Evolutionary conservation across 2,329 filamentous ascomycete species (phyloP).

Genomic region (Cryphonectria parasitica): DNA sequence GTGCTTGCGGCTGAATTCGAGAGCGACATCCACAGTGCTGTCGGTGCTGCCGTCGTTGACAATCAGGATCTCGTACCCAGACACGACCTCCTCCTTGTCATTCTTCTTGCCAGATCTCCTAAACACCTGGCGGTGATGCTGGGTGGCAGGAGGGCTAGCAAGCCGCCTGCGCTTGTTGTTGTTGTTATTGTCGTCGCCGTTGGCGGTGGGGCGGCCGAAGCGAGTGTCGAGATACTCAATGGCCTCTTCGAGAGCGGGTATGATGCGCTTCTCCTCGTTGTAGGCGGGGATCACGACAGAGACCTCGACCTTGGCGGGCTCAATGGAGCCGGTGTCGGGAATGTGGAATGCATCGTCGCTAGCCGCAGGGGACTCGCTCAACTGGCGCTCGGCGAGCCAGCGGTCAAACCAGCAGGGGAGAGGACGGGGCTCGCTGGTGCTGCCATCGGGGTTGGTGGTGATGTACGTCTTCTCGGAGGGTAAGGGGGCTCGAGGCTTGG

Average conservation of each 20-base stretch:
- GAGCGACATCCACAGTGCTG: constrained; percentile 75
- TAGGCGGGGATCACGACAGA: constrained; percentile 93
- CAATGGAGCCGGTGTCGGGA: constrained; percentile 62
- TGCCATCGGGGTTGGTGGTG: constrained; percentile 70
- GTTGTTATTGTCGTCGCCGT: constrained; percentile 31
- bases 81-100: constrained; percentile 38
- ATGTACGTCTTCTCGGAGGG: constrained; percentile 84
- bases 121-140: constrained; percentile 41
- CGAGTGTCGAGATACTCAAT: constrained; percentile 80
- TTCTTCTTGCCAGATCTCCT: constrained; percentile 39
- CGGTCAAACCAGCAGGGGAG: constrained; percentile 89
- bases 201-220: constrained; percentile 61
- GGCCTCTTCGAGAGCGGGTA: constrained; percentile 86
- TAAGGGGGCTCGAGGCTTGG: constrained; percentile 73
- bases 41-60: constrained; percentile 91
- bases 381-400: constrained; percentile 65
- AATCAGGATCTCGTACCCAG: constrained; percentile 89
- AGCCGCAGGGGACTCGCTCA: constrained; percentile 44
- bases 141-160: constrained; percentile 38
- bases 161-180: constrained; percentile 35
- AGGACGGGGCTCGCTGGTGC: constrained; percentile 47
- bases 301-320: constrained; percentile 80
- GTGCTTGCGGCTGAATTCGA: constrained; percentile 77
- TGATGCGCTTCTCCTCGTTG: constrained; percentile 86
- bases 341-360: constrained; percentile 45